Evolutionary conservation across 2,329 filamentous ascomycete genomes (phyloP).

Genomic region (Calonectria hongkongensis): DNA sequence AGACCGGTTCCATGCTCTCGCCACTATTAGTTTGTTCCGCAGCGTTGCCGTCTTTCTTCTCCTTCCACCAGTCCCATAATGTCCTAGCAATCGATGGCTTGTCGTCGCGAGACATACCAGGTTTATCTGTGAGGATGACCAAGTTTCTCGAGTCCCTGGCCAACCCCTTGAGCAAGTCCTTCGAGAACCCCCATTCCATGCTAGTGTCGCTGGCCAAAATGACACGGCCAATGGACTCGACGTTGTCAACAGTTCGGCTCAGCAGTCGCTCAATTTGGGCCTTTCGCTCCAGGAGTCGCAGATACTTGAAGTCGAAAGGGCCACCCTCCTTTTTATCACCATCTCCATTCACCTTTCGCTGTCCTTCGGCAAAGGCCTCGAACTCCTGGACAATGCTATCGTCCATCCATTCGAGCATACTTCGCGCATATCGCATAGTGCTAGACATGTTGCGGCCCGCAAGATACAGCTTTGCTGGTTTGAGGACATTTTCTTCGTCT

Average conservation of each 20-base stretch:
- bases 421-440: slow-evolving; percentile 92
- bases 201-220: slow-evolving; percentile 94
- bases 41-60: slow-evolving; percentile 78
- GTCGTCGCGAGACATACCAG: slow-evolving; percentile 63
- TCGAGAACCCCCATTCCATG: slow-evolving; percentile 96
- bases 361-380: slow-evolving; percentile 79
- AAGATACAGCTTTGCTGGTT: slow-evolving; percentile 81
- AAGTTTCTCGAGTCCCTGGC: slow-evolving; percentile 87
- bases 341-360: slow-evolving; percentile 66
- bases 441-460: slow-evolving; percentile 91
- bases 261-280: slow-evolving; percentile 85
- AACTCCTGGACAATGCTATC: slow-evolving; percentile 95
- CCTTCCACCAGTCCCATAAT: slow-evolving; percentile 88
- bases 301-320: slow-evolving; percentile 92
- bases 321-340: slow-evolving; percentile 75
- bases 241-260: slow-evolving; percentile 66
- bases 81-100: slow-evolving; percentile 80
- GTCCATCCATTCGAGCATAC: slow-evolving; percentile 99
- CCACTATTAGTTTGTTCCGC: slow-evolving; percentile 72
- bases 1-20: slow-evolving; percentile 79
- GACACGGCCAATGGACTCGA: slow-evolving; percentile 76
- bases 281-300: slow-evolving; percentile 88
- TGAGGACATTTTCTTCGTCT: slow-evolving; percentile 73
- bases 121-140: slow-evolving; percentile 89
- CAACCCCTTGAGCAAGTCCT: slow-evolving; percentile 83